Evolutionary conservation across 305 asterid genomes (phyloP).

Genomic region (Salvia sclarea): DNA sequence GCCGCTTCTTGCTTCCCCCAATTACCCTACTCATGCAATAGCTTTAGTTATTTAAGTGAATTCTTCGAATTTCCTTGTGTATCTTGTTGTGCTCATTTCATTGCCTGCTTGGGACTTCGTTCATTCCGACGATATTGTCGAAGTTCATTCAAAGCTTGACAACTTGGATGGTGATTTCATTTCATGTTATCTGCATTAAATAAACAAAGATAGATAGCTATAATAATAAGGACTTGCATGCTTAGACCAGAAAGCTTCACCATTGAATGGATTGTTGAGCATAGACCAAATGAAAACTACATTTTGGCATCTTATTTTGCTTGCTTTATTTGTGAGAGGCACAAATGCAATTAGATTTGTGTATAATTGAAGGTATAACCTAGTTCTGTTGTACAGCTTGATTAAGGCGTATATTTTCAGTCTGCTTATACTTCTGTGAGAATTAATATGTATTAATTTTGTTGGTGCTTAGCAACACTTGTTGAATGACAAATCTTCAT

Average conservation of each 20-base stretch:
- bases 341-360: not conserved
- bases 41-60: not conserved
- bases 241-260: not conserved
- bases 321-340: not conserved
- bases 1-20: not conserved
- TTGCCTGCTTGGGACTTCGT: not conserved
- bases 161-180: not conserved
- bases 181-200: not conserved
- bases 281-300: not conserved
- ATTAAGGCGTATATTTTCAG: not conserved
- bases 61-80: not conserved
- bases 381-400: not conserved
- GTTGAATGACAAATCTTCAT: too few species aligned
- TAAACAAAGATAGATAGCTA: not conserved
- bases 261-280: not conserved
- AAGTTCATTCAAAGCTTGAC: not conserved
- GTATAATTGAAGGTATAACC: not conserved
- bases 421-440: not conserved
- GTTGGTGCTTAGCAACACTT: not conserved
- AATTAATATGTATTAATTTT: not conserved
- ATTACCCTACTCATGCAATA: not conserved
- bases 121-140: too few species aligned
- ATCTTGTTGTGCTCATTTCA: not conserved
- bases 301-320: not conserved
- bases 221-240: constrained; percentile 2